Percentiles rank a stretch among this genome's conserved stretches.
Evolutionary conservation across 106 monocot species (phyloP).

Genomic region (Acorus gramineus): DNA sequence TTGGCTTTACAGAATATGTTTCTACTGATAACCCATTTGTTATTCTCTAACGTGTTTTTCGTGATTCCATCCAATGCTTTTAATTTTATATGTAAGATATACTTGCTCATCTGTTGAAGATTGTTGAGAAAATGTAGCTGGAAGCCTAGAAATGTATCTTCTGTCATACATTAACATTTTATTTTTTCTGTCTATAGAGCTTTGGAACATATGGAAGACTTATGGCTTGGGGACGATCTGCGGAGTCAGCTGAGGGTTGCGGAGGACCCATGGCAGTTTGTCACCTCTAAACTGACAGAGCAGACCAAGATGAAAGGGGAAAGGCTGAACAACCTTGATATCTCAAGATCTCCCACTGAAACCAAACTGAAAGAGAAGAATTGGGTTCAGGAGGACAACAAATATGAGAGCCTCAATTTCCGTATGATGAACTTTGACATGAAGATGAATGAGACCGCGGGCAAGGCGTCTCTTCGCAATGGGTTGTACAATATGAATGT

Average conservation of each 20-base stretch:
- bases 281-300: conserved; percentile 78
- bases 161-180: too few species aligned
- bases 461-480: conserved; percentile 37
- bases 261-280: conserved; percentile 74
- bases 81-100: too few species aligned
- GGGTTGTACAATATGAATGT: conserved; percentile 39
- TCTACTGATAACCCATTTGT: too few species aligned
- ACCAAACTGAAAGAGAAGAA: conserved; percentile 53
- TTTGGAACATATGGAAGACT: conserved; percentile 43
- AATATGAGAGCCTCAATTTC: conserved; percentile 46
- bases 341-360: conserved; percentile 26
- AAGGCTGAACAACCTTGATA: conserved; percentile 57
- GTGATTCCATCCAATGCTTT: too few species aligned
- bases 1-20: too few species aligned
- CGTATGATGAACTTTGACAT: conserved; percentile 53
- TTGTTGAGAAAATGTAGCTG: too few species aligned
- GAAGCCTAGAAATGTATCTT: too few species aligned
- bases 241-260: conserved; percentile 61
- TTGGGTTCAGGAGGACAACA: conserved; percentile 48
- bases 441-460: conserved; percentile 50
- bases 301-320: conserved; percentile 41
- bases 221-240: conserved; percentile 74
- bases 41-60: too few species aligned
- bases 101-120: too few species aligned
- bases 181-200: not conserved